These are phyloP conservation scores for Ophiocordyceps australis DNA, from an alignment of 2,329 filamentous ascomycete species.

Conservation along the genomic window DNA sequence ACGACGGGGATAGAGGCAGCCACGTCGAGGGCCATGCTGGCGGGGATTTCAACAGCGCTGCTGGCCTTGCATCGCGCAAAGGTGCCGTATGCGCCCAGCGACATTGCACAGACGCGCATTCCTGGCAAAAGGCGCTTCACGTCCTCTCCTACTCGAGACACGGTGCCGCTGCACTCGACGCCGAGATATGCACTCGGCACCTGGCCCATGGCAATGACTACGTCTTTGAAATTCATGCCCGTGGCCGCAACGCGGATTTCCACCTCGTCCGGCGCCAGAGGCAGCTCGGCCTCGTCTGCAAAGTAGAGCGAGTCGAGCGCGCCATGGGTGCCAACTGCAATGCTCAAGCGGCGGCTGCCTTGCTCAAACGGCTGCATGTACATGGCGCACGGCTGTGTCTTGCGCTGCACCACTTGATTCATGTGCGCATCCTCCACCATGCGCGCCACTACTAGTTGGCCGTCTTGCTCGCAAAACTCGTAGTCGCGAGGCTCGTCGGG, in stretches of 20 bases:
- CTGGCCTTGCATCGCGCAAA: constrained; percentile 12
- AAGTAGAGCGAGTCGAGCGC: constrained; percentile 21
- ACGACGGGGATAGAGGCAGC: constrained; percentile 21
- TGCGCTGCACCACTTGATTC: constrained; percentile 9
- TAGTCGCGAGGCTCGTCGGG: constrained; percentile 8
- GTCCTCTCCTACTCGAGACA: constrained; percentile 33
- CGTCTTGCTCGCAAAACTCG: constrained; percentile 11
- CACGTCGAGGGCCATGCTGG: constrained; percentile 14
- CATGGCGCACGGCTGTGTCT: constrained; percentile 7
- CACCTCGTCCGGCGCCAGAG: constrained; percentile 16
- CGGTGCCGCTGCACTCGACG: constrained; percentile 19
- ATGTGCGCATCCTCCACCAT: constrained; percentile 9
- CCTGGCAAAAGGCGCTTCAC: constrained; percentile 46
- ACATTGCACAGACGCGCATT: constrained; percentile 50
- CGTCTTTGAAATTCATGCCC: constrained; percentile 27
- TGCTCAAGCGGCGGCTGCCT: constrained; percentile 12
- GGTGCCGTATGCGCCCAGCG: constrained; percentile 14
- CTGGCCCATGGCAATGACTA: constrained; percentile 22
- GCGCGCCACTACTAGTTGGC: constrained; percentile 10
- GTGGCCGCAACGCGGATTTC: constrained; percentile 23
- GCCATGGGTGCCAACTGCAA: constrained; percentile 18
- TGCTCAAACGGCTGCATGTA: constrained; percentile 19
- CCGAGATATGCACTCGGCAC: constrained; percentile 14
- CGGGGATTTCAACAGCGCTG: constrained; percentile 17
- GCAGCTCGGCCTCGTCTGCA: constrained; percentile 12